A percentile compares a stretch with the other conserved stretches of the same genome.
These are phyloP conservation scores for Russula emetica DNA, from an alignment of 768 basidiomycete genomes.

Conservation along the genomic window DNA sequence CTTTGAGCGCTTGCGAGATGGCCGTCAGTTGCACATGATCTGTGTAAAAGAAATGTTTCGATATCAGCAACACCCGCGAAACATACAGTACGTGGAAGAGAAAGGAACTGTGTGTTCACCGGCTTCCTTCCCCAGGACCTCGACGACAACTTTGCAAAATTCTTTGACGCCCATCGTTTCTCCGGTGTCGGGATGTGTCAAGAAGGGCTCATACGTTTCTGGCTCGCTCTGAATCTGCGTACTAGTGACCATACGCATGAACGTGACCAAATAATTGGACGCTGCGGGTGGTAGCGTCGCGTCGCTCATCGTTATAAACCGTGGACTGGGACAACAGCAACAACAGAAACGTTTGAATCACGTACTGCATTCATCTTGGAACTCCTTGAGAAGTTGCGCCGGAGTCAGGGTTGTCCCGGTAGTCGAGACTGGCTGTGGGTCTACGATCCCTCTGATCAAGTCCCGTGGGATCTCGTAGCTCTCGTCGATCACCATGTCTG, in stretches of 20 bases:
- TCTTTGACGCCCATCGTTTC: constrained; percentile 51
- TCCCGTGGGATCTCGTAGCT: constrained; percentile 62
- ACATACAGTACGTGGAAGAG: not conserved
- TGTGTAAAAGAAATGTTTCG: constrained; percentile 26
- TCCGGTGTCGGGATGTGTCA: constrained; percentile 70
- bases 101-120: constrained; percentile 38
- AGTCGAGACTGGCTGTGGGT: constrained; percentile 32
- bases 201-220: constrained; percentile 61
- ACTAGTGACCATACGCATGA: constrained; percentile 77
- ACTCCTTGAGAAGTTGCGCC: constrained; percentile 43
- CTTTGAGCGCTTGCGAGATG: constrained; percentile 58
- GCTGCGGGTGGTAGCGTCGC: constrained; percentile 35
- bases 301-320: not conserved
- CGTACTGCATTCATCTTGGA: constrained; percentile 40
- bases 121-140: constrained; percentile 72
- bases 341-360: constrained; percentile 34
- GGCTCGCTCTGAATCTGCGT: constrained; percentile 70
- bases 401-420: constrained; percentile 36
- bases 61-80: not conserved
- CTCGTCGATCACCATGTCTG: constrained; percentile 66
- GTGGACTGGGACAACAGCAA: not conserved
- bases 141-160: constrained; percentile 78
- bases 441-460: constrained; percentile 44
- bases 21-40: constrained; percentile 85
- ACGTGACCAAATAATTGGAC: constrained; percentile 73